Base-by-base conservation (phyloP, 1,284 basidiomycete species). In the Ustilago loliicola region DNA sequence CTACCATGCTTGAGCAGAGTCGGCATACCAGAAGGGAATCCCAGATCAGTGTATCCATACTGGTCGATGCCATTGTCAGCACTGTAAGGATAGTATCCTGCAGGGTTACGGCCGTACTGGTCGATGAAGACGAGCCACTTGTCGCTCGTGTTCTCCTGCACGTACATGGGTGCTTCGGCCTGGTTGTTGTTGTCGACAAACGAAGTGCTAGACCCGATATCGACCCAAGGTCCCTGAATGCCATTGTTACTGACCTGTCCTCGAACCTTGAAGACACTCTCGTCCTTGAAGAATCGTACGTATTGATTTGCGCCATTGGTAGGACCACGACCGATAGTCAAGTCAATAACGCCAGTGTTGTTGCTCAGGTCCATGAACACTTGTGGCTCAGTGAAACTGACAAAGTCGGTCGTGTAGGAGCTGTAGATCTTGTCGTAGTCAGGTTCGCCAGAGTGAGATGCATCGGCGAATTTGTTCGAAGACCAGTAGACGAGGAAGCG, bases 251-350 rank as follows among this genome's bases (percentile, higher is more conserved):
- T 63, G 23, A 70, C 67, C 51, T 70, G 67, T n/a, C 61, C 67
- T 21, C 67, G 56, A 17, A 61, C 61, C 54, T 70, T 70, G 42
- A 17, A 70, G 4, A 63, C 60, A 36, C 54, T 58, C 25, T 70
- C 61, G 67, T 70, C 67, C 32, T 70, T 70, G 67, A 65, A 70
- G 67, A 70, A 70, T 21, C 67, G 34, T n/a, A 65, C 63, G 38
- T 62, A 70, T 40, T 70, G 61, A 30, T 56, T 47, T 17, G 45
- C 27, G 15, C 38, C 61, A 9, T 48, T 27, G 2, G 67, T 70
- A 11, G 67, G 62, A 1, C 54, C 61, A 8, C 53, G 52, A 21
- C 61, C 53, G 21, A 70, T 64, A 7, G 67, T 70, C 25, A 70
- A 36, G 50, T 70, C 67, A 19, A 70, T 70, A 23, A 65, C 67